Percentiles rank a stretch among this genome's conserved stretches.
phyloP scores from a whole-genome alignment of 2,329 filamentous ascomycete species.

The Fusarium buxicola region DNA sequence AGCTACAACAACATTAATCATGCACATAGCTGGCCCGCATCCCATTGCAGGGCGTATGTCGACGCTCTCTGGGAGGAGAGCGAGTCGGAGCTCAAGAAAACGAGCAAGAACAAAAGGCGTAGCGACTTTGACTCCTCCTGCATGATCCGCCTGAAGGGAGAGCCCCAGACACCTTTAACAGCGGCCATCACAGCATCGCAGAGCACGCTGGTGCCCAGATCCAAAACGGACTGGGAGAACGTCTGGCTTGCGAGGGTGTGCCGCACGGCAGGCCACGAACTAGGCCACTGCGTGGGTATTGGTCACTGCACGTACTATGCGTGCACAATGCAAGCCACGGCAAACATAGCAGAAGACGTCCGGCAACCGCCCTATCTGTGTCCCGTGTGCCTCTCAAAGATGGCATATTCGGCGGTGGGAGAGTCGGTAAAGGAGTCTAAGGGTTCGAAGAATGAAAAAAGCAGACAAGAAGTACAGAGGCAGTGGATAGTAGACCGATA shows the following conservation, averaged over 20 bases:
- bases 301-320: conserved; percentile 74
- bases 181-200: conserved; percentile 19
- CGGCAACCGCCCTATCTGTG: conserved; percentile 73
- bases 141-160: not conserved
- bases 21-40: conserved; percentile 71
- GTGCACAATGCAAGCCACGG: conserved; percentile 72
- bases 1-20: conserved; percentile 54
- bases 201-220: conserved; percentile 29
- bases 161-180: not conserved
- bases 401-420: conserved; percentile 45
- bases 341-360: conserved; percentile 66
- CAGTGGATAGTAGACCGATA: too few species aligned
- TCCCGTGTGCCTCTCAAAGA: conserved; percentile 67
- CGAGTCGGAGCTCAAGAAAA: not conserved
- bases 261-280: conserved; percentile 71
- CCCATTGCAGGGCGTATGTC: conserved; percentile 68
- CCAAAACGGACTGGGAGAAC: conserved; percentile 46
- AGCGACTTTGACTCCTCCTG: not conserved
- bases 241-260: conserved; percentile 69
- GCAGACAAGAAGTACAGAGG: too few species aligned
- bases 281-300: conserved; percentile 75
- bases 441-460: too few species aligned
- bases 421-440: not conserved
- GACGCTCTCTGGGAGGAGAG: conserved; percentile 49
- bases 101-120: not conserved